Evolutionary conservation across 2,329 filamentous ascomycete genomes (phyloP).

Genomic region (Talaromyces verruculosus): DNA sequence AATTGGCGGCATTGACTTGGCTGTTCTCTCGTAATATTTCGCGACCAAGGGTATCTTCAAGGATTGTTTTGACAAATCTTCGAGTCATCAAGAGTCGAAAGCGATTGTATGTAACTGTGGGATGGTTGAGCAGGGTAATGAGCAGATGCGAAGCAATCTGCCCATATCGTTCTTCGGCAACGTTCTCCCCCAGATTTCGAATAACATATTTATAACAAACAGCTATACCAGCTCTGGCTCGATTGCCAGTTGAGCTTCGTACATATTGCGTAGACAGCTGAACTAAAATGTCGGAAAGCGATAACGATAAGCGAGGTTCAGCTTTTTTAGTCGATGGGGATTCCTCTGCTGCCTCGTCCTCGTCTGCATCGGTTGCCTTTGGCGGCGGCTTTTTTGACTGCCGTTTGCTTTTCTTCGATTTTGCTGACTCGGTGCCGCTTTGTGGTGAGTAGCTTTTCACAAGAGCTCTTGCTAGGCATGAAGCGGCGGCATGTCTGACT

Average conservation of each 20-base stretch:
- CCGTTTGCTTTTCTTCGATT: constrained; percentile 70
- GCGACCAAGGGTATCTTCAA: constrained; percentile 79
- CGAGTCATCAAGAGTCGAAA: constrained; percentile 83
- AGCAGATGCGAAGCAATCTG: constrained; percentile 80
- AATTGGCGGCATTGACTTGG: constrained; percentile 77
- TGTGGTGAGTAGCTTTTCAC: constrained; percentile 75
- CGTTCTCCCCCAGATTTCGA: constrained; percentile 72
- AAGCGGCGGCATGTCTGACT: constrained; percentile 81
- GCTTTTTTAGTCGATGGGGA: constrained; percentile 68
- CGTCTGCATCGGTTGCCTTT: constrained; percentile 64
- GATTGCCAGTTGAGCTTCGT: constrained; percentile 74
- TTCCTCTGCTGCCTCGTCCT: constrained; percentile 72
- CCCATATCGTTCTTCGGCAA: constrained; percentile 80
- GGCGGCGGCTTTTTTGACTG: constrained; percentile 61
- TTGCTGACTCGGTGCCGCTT: constrained; percentile 55
- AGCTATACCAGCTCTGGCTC: constrained; percentile 76
- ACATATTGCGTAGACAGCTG: constrained; percentile 79
- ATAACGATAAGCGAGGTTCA: constrained; percentile 68
- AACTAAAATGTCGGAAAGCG: constrained; percentile 73
- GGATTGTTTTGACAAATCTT: constrained; percentile 76
- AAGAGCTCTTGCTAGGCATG: constrained; percentile 78
- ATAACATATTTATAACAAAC: constrained; percentile 84
- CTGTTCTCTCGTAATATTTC: constrained; percentile 86
- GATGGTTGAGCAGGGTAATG: constrained; percentile 73
- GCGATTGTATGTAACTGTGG: constrained; percentile 75